These are phyloP conservation scores for Quambalaria eucalypti DNA, from an alignment of 1,284 basidiomycete genomes.

Conservation along the genomic window DNA sequence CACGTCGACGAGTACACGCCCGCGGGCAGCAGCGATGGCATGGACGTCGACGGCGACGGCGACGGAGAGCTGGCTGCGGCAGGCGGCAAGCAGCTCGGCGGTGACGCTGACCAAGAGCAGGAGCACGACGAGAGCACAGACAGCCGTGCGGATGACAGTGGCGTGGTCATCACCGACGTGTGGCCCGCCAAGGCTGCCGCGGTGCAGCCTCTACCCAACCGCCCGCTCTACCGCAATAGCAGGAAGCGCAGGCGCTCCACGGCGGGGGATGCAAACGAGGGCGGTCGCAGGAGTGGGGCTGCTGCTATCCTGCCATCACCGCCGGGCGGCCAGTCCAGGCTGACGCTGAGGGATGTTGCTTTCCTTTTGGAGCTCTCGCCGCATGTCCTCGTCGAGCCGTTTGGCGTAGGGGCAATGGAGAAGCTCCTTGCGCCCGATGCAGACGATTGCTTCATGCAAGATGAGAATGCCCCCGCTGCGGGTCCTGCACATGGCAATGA, in stretches of 20 bases:
- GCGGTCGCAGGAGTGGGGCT: too few species aligned
- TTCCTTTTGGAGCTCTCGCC: slow-evolving; percentile 38
- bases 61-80: background rate
- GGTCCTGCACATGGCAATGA: too few species aligned
- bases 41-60: background rate
- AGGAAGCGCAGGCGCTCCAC: background rate
- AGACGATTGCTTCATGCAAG: slow-evolving; percentile 3
- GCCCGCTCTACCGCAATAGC: background rate
- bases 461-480: slow-evolving; percentile 4
- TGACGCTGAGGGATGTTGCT: slow-evolving; percentile 33
- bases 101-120: background rate
- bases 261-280: too few species aligned
- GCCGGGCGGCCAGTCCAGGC: too few species aligned
- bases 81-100: background rate
- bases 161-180: background rate
- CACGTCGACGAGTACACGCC: slow-evolving; percentile 17
- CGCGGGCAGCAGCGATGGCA: slow-evolving; percentile 8
- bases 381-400: slow-evolving; percentile 38
- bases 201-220: background rate
- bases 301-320: too few species aligned
- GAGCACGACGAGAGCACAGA: slow-evolving; percentile 3
- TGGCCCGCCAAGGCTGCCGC: background rate
- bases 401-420: slow-evolving; percentile 39
- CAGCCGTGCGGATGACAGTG: background rate
- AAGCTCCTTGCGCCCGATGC: slow-evolving; percentile 35